Percentiles rank a stretch among this genome's conserved stretches.
phyloP scores from a whole-genome alignment of 1,284 basidiomycete genomes.

The Fomitopsis schrenkii region DNA sequence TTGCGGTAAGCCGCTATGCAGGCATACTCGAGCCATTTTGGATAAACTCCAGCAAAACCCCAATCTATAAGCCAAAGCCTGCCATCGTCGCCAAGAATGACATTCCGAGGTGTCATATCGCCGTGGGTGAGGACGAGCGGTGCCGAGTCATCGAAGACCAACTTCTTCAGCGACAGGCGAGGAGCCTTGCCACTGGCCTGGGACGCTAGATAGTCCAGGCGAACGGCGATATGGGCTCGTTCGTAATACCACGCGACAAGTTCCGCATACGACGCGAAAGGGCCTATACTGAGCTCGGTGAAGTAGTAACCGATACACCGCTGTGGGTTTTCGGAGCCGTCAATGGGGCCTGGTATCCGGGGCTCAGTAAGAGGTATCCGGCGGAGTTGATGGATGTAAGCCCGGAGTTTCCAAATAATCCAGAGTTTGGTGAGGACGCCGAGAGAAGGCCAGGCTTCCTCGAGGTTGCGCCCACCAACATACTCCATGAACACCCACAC shows the following conservation, averaged over 20 bases:
- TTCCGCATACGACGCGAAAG: constrained; percentile 11
- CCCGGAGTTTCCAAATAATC: constrained; percentile 24
- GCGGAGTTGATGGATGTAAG: constrained; percentile 28
- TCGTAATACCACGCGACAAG: constrained; percentile 9
- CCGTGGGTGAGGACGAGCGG: constrained; percentile 26
- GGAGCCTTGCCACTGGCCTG: background rate
- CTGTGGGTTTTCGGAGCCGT: background rate
- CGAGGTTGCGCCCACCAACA: constrained; percentile 19
- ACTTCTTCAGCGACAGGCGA: background rate
- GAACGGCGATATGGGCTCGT: background rate
- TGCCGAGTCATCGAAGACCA: constrained; percentile 19
- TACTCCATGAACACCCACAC: constrained; percentile 22
- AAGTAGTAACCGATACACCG: background rate
- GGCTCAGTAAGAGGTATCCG: constrained; percentile 10
- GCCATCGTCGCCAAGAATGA: constrained; percentile 23
- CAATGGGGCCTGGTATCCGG: constrained; percentile 12
- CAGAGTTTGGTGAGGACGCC: constrained; percentile 17
- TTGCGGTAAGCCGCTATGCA: constrained; percentile 3
- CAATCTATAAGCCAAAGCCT: constrained; percentile 27
- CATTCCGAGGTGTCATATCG: constrained; percentile 23
- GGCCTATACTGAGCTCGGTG: constrained; percentile 4
- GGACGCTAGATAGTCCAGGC: background rate
- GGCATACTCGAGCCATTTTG: constrained; percentile 19
- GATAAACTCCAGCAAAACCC: constrained; percentile 25
- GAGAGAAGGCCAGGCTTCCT: constrained; percentile 22